These are phyloP conservation scores for Panus rudis DNA, from an alignment of 768 basidiomycete genomes.

Conservation along the genomic window DNA sequence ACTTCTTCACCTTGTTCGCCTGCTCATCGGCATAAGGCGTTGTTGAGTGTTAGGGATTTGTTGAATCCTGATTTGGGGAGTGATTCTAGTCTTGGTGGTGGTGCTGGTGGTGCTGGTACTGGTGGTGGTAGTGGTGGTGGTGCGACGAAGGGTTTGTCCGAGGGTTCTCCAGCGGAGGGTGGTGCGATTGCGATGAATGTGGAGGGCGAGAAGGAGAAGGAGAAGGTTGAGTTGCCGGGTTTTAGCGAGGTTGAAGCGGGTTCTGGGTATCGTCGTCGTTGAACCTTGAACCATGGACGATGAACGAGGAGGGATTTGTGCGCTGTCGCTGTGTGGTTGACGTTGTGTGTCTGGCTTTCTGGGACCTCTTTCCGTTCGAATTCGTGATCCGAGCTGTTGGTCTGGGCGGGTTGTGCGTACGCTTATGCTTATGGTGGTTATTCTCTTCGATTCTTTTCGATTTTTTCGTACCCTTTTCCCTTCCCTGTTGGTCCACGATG, in stretches of 20 bases:
- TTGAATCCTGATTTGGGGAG: conserved; percentile 3
- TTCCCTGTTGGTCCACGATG: no score
- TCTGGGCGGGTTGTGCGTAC: no score
- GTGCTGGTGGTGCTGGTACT: conserved; percentile 3
- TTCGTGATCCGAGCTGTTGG: no score
- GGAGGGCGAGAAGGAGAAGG: conserved; percentile 10
- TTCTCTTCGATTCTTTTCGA: no score
- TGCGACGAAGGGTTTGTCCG: no score
- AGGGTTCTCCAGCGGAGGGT: no score
- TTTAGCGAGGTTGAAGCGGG: conserved; percentile 27
- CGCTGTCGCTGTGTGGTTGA: neutral
- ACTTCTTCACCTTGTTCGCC: conserved; percentile 3
- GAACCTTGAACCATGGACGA: no score
- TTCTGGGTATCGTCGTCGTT: conserved; percentile 6
- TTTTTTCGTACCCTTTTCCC: no score
- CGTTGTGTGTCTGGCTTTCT: neutral
- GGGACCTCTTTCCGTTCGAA: neutral
- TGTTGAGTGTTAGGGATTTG: conserved; percentile 8
- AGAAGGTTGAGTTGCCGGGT: conserved; percentile 20
- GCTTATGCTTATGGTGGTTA: no score
- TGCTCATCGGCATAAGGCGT: conserved; percentile 2
- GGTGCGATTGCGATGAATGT: no score
- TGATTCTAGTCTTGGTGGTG: no score
- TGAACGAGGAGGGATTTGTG: neutral
- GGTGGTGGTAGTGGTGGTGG: no score